phyloP scores from a whole-genome alignment of 495 filamentous ascomycete species.

The Hypoxylon fragiforme region DNA sequence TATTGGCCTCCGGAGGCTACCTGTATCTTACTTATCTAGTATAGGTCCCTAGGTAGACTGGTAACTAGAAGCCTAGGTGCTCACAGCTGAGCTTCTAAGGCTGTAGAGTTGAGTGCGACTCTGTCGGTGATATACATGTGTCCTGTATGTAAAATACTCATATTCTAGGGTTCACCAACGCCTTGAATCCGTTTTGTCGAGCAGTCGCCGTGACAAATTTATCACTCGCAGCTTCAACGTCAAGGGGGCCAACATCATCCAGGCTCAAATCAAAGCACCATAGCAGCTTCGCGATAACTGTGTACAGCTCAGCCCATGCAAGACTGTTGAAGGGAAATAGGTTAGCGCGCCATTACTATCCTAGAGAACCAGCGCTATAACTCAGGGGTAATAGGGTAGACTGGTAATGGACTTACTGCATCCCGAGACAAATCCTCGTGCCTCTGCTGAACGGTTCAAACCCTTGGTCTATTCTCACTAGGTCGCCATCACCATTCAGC shows the following conservation, averaged over 20 bases:
- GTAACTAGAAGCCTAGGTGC: too few relatives aligned
- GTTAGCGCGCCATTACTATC: too few relatives aligned
- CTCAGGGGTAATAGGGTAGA: not conserved
- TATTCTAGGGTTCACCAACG: not conserved
- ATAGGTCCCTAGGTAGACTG: too few relatives aligned
- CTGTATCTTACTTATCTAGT: too few relatives aligned
- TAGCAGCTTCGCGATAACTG: constrained; percentile 20
- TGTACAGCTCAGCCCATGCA: constrained; percentile 38
- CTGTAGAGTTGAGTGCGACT: too few relatives aligned
- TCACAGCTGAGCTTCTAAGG: too few relatives aligned
- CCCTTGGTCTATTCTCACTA: not conserved
- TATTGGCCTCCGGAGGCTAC: too few relatives aligned
- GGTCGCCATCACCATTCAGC: constrained; percentile 26
- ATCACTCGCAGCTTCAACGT: constrained; percentile 32
- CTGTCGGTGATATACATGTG: too few relatives aligned
- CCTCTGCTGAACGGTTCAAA: constrained; percentile 24
- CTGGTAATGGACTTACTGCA: constrained; percentile 6
- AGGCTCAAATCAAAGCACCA: constrained; percentile 32
- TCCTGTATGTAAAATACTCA: too few relatives aligned
- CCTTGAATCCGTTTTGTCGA: not conserved
- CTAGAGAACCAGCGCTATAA: too few relatives aligned
- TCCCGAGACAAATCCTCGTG: constrained; percentile 21
- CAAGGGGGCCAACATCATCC: constrained; percentile 12
- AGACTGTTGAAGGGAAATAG: constrained; percentile 12
- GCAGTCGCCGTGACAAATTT: constrained; percentile 31